These are phyloP conservation scores for Metarhizium humberi DNA, from an alignment of 2,329 filamentous ascomycete species.

Conservation along the genomic window DNA sequence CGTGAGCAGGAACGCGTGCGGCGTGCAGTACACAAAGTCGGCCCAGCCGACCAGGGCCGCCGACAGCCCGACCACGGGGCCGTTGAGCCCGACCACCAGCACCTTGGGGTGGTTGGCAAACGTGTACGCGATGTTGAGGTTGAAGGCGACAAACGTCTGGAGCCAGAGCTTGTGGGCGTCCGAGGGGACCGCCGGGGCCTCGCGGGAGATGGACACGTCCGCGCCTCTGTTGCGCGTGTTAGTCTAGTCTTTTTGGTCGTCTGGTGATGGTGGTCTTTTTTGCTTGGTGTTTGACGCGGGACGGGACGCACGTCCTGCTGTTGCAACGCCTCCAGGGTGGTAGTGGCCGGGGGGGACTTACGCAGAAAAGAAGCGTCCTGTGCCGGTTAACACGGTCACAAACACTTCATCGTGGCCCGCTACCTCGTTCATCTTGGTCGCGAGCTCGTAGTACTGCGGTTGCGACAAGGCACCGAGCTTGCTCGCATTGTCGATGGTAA, in stretches of 20 bases:
- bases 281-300: too few relatives aligned
- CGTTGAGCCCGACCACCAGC: constrained; percentile 84
- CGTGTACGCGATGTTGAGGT: constrained; percentile 80
- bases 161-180: constrained; percentile 48
- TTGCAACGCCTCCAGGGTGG: neutral
- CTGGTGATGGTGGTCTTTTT: too few relatives aligned
- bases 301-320: too few relatives aligned
- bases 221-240: constrained; percentile 51
- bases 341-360: constrained; percentile 31
- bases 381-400: constrained; percentile 77
- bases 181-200: constrained; percentile 25
- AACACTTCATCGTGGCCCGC: constrained; percentile 70
- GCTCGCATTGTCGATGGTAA: constrained; percentile 75
- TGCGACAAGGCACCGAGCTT: constrained; percentile 80
- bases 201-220: constrained; percentile 55
- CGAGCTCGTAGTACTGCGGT: constrained; percentile 68
- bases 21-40: constrained; percentile 86
- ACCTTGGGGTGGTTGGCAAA: constrained; percentile 95
- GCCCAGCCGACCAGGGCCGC: constrained; percentile 75
- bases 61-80: constrained; percentile 79
- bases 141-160: constrained; percentile 67
- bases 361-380: constrained; percentile 83
- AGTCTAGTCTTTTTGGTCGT: too few relatives aligned
- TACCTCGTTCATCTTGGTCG: constrained; percentile 64
- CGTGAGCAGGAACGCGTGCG: constrained; percentile 76